Evolutionary conservation across 768 basidiomycete species (phyloP), one percentile per base, ranked within the genome.

Genomic region (Panaeolus cyanescens): DNA sequence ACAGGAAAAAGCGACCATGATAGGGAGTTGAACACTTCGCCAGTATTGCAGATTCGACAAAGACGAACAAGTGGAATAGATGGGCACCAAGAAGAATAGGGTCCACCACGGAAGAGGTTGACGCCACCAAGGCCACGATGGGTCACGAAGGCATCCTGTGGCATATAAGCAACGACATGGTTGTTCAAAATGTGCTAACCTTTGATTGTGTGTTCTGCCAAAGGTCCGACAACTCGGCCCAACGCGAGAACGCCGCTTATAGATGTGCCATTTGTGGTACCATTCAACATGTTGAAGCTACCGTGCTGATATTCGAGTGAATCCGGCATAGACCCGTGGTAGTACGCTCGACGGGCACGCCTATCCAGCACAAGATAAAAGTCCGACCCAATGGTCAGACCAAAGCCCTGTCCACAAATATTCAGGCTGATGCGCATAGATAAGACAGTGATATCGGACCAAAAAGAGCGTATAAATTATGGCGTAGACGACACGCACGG

Each of bases 391-490:
- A 93, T 90, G 20, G 89, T 90, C 59, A 94, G 75, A 50, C 92
- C 91, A 69, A 93, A 94, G 7, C 93, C 92, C 91, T 92, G 62
- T 3, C 33, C 37, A 22, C 40, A 54, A 31, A 56, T 10, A 58
- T 28, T 37, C 20, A 59, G 39, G 36, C 31, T 19, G 39, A 19
- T 33, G 30, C 42, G 36, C 10, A 61, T 50, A 20, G 39, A 34
- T 64, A 59, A 28, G 19, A 37, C 33, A 28, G 22, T 15, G 15
- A 28, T 3, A 7, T 64, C 81, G 61, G 68, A 89, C 90, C 67
- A 94, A 75, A 71, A 93, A 93, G 42, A 93, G 77, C 0, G 91
- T 92, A 68, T 93, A 94, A 40, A 94, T 92, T 61, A 92, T 89
- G 13, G 92, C 91, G 67, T 92, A 93, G 30, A 93, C 90, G 72